Base-by-base conservation (phyloP, 768 basidiomycete species). In the Amanita muscaria region DNA sequence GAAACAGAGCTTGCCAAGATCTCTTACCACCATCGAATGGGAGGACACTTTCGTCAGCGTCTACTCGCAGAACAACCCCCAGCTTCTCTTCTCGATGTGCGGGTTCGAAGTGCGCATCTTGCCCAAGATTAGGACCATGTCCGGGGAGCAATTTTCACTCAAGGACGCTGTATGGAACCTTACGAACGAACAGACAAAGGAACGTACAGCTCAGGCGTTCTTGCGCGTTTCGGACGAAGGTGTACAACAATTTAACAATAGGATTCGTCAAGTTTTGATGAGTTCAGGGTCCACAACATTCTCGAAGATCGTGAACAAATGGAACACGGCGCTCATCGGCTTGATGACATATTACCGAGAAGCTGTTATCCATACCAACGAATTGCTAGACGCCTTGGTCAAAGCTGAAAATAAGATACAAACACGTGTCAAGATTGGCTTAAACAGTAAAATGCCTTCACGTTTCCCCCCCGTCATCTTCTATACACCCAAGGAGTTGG, bases 371-470 rank as follows among this genome's bases (percentile, higher is more conserved):
- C 91, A 96, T 63, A 97, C 94, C 33, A 91, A 92, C 56, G 94
- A 98, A 63, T 72, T 99, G 15, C 77, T 99, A 39, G 96, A 98
- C 59, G 78, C 91, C 0, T 73, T 98, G 31, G 96, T 99, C 58
- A 99, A 99, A 66, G 91, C 93, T 2, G 94, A 99, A 69, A 97
- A 97, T 77, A 98, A 98, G 73, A 94, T 98, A 37, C 96, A 99
- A 65, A 97, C 93, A 3, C 89, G 96, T 66, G 94, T 99, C 57
- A 98, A 98, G 76, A 97, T 99, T 50, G 96, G 94, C n/a, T 59
- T 96, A 54, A 96, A 97, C 74, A 89, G 87, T 64, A 96, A 98
- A 70, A 98, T 99, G 96, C 96, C 96, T 18, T 96, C 92, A 3
- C 85, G 92, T 74, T 97, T 98, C 78, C 94, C 96, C 46, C 86